Percentiles rank a stretch among this genome's conserved stretches.
Evolutionary conservation across 202 grass and related monocot genomes (phyloP).

Genomic region (Dendrocalamus latiflorus): DNA sequence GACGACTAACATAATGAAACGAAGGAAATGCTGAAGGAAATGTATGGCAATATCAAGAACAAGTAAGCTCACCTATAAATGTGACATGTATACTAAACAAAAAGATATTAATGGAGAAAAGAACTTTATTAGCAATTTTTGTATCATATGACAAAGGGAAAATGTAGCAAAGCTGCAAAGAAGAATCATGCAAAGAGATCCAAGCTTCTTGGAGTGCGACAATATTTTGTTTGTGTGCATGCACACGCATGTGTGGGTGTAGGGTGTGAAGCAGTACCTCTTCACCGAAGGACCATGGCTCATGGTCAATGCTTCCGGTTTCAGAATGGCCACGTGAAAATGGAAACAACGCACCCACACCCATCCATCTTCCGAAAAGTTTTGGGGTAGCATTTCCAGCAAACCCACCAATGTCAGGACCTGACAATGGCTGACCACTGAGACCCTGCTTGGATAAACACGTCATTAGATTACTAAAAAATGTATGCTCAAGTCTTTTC

Average conservation of each 20-base stretch:
- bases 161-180: background rate
- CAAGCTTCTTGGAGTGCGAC: background rate
- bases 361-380: slow-evolving; percentile 99
- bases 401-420: slow-evolving; percentile 97
- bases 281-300: slow-evolving; percentile 97
- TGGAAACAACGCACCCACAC: slow-evolving; percentile 77
- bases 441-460: slow-evolving; percentile 57
- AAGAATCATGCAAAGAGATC: background rate
- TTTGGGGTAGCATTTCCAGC: slow-evolving; percentile 84
- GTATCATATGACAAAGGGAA: background rate
- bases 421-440: slow-evolving; percentile 88
- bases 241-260: background rate
- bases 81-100: background rate
- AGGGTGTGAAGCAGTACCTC: slow-evolving; percentile 49
- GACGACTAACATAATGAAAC: background rate
- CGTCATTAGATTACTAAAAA: slow-evolving; percentile 18
- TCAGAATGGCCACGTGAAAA: slow-evolving; percentile 87
- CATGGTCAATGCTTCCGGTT: slow-evolving; percentile 68
- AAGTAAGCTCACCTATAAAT: background rate
- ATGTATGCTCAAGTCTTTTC: background rate
- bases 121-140: background rate
- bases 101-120: background rate
- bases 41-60: background rate
- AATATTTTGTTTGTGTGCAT: background rate
- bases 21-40: no score